Conservation (phyloP, 2,329 filamentous ascomycete species). For the Fonsecaea nubica region DNA sequence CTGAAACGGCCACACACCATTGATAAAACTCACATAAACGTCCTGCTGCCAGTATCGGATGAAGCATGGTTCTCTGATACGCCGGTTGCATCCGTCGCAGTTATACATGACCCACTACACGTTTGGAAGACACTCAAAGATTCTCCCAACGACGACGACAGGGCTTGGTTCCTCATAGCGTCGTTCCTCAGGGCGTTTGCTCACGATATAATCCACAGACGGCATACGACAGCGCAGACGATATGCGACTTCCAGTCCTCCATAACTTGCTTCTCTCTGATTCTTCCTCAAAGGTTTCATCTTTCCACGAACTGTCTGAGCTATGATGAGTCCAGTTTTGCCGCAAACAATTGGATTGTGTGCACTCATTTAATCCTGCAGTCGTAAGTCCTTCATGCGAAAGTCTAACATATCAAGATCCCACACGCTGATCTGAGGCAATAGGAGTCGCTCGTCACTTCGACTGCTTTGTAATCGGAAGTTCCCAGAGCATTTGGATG, state of each 20-base stretch:
- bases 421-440: neutral
- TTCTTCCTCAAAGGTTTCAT: slow-evolving; percentile 7
- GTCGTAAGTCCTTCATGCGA: neutral
- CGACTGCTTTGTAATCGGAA: slow-evolving; percentile 8
- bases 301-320: neutral
- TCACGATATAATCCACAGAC: slow-evolving; percentile 12
- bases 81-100: neutral
- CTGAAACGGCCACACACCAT: slow-evolving; percentile 6
- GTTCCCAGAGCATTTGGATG: slow-evolving; percentile 4
- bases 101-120: neutral
- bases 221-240: slow-evolving; percentile 1
- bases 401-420: neutral
- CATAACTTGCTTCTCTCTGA: slow-evolving; percentile 9
- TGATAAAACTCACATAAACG: slow-evolving; percentile 6
- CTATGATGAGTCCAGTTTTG: neutral
- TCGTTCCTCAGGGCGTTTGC: neutral
- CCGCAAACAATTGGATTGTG: slow-evolving; percentile 9
- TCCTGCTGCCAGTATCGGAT: slow-evolving; percentile 16
- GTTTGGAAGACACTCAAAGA: slow-evolving; percentile 10
- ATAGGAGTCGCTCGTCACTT: neutral
- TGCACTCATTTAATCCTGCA: slow-evolving; percentile 11
- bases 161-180: slow-evolving; percentile 20
- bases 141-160: slow-evolving; percentile 11
- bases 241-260: slow-evolving; percentile 4
- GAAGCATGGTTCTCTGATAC: slow-evolving; percentile 16